phyloP scores from a whole-genome alignment of 805 yeast species.

The Komagataella mondaviorum region DNA sequence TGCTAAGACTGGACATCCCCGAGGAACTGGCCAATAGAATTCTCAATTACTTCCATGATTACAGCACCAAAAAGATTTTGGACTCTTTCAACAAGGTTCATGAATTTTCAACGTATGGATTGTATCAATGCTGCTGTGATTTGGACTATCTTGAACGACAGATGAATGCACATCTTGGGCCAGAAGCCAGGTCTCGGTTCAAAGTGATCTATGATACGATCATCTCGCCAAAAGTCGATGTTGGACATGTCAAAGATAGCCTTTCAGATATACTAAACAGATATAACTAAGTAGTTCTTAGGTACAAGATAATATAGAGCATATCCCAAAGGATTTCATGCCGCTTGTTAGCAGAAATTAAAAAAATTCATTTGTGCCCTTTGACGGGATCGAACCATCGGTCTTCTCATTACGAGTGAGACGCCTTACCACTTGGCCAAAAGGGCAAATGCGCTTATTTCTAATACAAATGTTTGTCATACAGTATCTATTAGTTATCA shows the following conservation, averaged over 20 bases:
- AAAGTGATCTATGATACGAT: background rate
- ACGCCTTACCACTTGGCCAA: constrained; percentile 34
- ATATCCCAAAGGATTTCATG: too few relatives aligned
- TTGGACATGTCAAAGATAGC: background rate
- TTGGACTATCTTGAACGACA: background rate
- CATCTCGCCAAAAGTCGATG: background rate
- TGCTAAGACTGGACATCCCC: background rate
- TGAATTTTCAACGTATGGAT: background rate
- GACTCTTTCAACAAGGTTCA: constrained; percentile 1
- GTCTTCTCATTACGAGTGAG: constrained; percentile 33
- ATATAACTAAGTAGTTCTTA: too few relatives aligned
- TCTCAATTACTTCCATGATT: background rate
- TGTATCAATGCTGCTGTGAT: background rate
- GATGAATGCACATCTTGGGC: background rate
- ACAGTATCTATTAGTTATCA: background rate
- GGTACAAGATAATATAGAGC: background rate
- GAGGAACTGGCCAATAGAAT: background rate
- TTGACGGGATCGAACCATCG: constrained; percentile 30
- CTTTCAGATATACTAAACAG: background rate
- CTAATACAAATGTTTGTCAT: background rate
- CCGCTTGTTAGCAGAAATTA: background rate
- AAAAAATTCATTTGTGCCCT: constrained; percentile 14
- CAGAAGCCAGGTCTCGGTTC: background rate
- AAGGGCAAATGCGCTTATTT: constrained; percentile 14
- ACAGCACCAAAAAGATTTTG: constrained; percentile 1